Percentiles rank a stretch among this genome's conserved stretches.
phyloP scores from a whole-genome alignment of 2,329 filamentous ascomycete species.

The Fusarium oligoseptatum region DNA sequence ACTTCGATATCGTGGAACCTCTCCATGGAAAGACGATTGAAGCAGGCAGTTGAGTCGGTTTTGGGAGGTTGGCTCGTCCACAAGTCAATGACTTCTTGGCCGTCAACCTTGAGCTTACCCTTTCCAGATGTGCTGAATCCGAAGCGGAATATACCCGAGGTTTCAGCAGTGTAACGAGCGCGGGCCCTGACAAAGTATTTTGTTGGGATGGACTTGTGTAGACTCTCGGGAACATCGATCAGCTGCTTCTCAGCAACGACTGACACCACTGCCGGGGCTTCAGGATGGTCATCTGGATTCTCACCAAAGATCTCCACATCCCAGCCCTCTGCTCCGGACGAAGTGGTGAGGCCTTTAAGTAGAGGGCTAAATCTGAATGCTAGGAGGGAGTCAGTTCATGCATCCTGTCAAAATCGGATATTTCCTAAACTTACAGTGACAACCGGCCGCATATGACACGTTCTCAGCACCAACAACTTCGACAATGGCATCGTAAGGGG shows the following conservation, averaged over 20 bases:
- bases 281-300: constrained; percentile 4
- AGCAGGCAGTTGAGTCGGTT: constrained; percentile 51
- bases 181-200: constrained; percentile 34
- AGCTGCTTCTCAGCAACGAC: constrained; percentile 34
- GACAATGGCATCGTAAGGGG: constrained; percentile 49
- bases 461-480: constrained; percentile 41
- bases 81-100: constrained; percentile 49
- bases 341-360: constrained; percentile 23
- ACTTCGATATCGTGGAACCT: constrained; percentile 27
- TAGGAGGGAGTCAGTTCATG: neutral
- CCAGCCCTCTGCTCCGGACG: constrained; percentile 23
- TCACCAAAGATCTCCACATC: constrained; percentile 32
- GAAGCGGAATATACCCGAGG: constrained; percentile 36
- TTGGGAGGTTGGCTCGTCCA: constrained; percentile 51
- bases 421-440: constrained; percentile 25
- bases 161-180: constrained; percentile 16
- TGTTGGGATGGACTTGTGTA: constrained; percentile 23
- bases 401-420: rapidly evolving
- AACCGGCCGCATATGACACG: constrained; percentile 35
- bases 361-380: constrained; percentile 35
- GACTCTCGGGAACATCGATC: constrained; percentile 35
- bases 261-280: constrained; percentile 4
- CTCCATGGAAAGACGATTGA: constrained; percentile 45
- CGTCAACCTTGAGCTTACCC: constrained; percentile 51
- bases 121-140: constrained; percentile 54